Conservation (phyloP, 108 stramenopile species). For the Nitzschia sp. region DNA sequence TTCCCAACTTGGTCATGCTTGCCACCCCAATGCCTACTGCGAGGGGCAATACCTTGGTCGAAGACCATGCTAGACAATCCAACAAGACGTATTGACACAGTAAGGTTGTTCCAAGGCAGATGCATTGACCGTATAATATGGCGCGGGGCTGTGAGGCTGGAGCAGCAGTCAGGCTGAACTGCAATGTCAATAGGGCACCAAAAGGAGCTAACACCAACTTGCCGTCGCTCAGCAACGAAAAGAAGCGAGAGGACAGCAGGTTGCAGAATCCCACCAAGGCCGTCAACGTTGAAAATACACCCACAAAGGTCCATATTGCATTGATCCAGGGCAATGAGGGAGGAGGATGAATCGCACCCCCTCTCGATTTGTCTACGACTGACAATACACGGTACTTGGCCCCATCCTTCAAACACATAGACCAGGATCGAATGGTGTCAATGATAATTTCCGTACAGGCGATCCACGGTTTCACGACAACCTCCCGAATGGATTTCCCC, state of each 20-base stretch:
- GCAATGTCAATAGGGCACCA: conserved; percentile 55
- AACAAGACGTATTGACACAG: conserved; percentile 16
- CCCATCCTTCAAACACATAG: background rate
- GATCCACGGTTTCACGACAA: background rate
- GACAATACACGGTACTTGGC: background rate
- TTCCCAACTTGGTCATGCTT: conserved; percentile 43
- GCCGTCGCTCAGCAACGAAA: too few species aligned
- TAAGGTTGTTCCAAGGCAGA: conserved; percentile 23
- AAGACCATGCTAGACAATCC: background rate
- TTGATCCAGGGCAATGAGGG: background rate
- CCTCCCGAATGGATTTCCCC: background rate
- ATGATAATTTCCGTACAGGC: too few species aligned
- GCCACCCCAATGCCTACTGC: conserved; percentile 36
- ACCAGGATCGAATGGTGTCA: too few species aligned
- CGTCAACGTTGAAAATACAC: background rate
- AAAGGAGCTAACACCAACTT: conserved; percentile 27
- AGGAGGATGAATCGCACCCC: background rate
- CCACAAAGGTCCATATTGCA: background rate
- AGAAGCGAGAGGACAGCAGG: too few species aligned
- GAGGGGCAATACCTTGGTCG: conserved; percentile 22
- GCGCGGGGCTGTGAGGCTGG: conserved; percentile 59
- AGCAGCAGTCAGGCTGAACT: conserved; percentile 56
- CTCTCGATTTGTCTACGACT: background rate
- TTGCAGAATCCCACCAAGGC: background rate
- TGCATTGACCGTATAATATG: conserved; percentile 35